Evolutionary conservation across 2,329 filamentous ascomycete species (phyloP), one percentile per base, ranked within the genome.

Genomic region (Lecanoromycetidae sp.): DNA sequence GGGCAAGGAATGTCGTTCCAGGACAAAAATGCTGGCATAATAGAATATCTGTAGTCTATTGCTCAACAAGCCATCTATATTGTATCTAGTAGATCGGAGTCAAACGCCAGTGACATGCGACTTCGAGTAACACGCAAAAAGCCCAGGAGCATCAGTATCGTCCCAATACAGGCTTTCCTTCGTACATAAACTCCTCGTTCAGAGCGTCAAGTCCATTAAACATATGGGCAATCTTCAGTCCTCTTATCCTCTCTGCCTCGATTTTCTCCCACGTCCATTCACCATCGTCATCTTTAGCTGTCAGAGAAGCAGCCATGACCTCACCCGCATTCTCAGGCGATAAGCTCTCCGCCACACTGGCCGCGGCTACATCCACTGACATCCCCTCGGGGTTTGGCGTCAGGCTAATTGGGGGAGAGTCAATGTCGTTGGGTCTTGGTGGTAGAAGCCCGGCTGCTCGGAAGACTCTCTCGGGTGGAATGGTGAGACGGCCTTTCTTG

Each of bases 401-500:
- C 41, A 64, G 6, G 5, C 22, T 39, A 36, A 41, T 20, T 3
- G 60, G 58, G 15, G 60, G 60, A 23, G 47, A 62, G 56, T 26
- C 52, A 54, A 13, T 55, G 5, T 80, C 81, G 9, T 75, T 79
- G 0, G 87, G 86, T 39, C 80, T 73, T 48, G 74, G 67, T 0
- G 91, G 91, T 42, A 96, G 67, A 60, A 95, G 69, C 1, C 80
- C 79, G 41, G 81, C 82, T 29, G 80, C 75, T 35, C 76, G 71
- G 22, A 96, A 70, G 6, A 90, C 71, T 38, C 84, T 71, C 55
- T 87, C 82, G 0, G 91, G 88, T 54, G 88, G 79, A 3, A 96
- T 77, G 0, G 90, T 96, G 57, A 91, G 71, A 20, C 90, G 72
- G 1, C 82, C 84, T 47, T 87, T 72, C 69, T 90, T 90, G 61